A percentile compares a stretch with the other conserved stretches of the same genome.
These are phyloP conservation scores for Sonneratia alba DNA, from an alignment of 345 rosid species.

Conservation along the genomic window DNA sequence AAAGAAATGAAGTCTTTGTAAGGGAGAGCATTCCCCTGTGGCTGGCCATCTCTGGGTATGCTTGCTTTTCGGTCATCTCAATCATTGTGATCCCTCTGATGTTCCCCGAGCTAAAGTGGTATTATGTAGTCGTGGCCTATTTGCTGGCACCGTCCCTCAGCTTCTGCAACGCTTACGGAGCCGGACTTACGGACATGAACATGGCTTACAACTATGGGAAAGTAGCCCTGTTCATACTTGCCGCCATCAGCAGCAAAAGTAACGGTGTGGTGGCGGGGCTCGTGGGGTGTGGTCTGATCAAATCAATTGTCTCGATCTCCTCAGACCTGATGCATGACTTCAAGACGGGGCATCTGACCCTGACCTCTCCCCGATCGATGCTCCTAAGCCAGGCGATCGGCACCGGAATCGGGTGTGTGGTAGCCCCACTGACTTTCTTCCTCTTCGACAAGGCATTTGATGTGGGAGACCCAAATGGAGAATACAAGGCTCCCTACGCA, in stretches of 20 bases:
- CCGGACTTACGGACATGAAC: constrained; percentile 95
- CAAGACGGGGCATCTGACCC: constrained; percentile 83
- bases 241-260: constrained; percentile 54
- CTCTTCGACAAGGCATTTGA: constrained; percentile 88
- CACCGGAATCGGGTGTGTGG: constrained; percentile 73
- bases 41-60: constrained; percentile 68
- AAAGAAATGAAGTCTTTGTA: constrained; percentile 51
- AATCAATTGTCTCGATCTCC: constrained; percentile 75
- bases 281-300: constrained; percentile 81
- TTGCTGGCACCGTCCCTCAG: constrained; percentile 77
- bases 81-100: constrained; percentile 60
- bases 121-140: constrained; percentile 74
- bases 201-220: constrained; percentile 93
- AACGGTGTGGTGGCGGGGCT: constrained; percentile 83
- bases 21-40: constrained; percentile 74
- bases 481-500: constrained; percentile 94
- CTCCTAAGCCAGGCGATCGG: constrained; percentile 81
- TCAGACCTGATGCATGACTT: constrained; percentile 96
- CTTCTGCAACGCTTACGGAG: constrained; percentile 95
- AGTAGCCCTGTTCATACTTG: constrained; percentile 76
- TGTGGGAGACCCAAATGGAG: constrained; percentile 82
- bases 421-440: constrained; percentile 77
- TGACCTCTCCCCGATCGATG: constrained; percentile 88
- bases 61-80: constrained; percentile 55
- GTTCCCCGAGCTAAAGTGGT: constrained; percentile 92